These are phyloP conservation scores for Coelastrella sp. DNA, from an alignment of 139 green algal species.

Conservation along the genomic window DNA sequence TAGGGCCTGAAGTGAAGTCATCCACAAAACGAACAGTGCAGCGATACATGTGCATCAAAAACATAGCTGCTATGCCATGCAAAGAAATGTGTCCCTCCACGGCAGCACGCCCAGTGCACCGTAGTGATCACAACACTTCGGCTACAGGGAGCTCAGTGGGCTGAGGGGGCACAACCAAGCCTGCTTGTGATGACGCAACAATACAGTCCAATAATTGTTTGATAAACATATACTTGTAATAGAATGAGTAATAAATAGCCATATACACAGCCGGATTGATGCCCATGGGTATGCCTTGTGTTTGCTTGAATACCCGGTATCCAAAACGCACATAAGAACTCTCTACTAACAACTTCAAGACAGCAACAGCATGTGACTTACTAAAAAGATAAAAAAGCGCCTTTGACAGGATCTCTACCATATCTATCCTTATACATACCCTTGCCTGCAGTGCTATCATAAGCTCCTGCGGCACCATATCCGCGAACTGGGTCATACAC, in stretches of 20 bases:
- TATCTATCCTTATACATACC: background rate
- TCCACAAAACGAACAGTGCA: conserved; percentile 1
- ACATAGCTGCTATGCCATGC: background rate
- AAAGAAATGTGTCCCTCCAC: background rate
- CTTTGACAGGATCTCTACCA: background rate
- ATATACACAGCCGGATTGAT: conserved; percentile 32
- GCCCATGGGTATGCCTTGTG: conserved; percentile 15
- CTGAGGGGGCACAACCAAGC: background rate
- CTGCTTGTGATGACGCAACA: background rate
- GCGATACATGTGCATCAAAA: background rate
- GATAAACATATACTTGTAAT: background rate
- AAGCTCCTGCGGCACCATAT: background rate
- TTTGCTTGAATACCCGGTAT: background rate
- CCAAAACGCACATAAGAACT: conserved; percentile 14
- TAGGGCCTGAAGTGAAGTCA: conserved; percentile 8
- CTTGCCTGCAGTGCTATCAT: background rate
- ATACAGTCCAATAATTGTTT: background rate
- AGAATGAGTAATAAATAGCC: conserved; percentile 13
- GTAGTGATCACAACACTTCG: background rate
- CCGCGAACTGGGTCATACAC: background rate
- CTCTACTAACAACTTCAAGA: background rate
- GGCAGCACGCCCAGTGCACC: background rate
- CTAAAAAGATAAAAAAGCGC: background rate
- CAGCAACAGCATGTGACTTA: background rate
- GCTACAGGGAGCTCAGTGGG: background rate